A percentile compares a stretch with the other conserved stretches of the same genome.
These are phyloP conservation scores for Globisporangium takayamanum DNA, from an alignment of 352 stramenopile genomes.

Conservation along the genomic window DNA sequence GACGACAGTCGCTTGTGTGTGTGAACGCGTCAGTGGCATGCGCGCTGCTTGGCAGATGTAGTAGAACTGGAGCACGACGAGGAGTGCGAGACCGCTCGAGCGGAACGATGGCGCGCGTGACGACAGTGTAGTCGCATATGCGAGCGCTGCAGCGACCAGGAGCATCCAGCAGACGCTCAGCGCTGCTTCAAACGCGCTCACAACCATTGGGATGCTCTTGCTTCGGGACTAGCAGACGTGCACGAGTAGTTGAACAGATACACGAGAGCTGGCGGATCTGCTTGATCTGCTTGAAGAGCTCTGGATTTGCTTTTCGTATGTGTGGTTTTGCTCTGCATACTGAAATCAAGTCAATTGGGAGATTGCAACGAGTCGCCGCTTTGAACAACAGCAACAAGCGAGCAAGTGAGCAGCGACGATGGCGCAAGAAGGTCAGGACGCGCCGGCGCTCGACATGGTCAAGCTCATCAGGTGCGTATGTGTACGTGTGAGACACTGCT, in stretches of 20 bases:
- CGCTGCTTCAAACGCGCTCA: conserved; percentile 36
- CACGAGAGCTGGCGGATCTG: neutral
- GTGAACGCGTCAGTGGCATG: conserved; percentile 19
- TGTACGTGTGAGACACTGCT: neutral
- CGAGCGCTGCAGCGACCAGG: conserved; percentile 19
- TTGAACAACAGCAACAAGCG: conserved; percentile 1
- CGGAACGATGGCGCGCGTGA: conserved; percentile 17
- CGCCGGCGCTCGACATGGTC: conserved; percentile 53
- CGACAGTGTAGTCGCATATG: conserved; percentile 11
- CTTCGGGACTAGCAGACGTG: too few relatives aligned
- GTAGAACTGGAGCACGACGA: conserved; percentile 47
- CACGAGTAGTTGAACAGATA: too few relatives aligned
- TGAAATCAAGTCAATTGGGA: conserved; percentile 7
- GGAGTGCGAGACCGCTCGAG: conserved; percentile 18
- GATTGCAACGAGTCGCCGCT: neutral
- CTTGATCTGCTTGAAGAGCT: neutral
- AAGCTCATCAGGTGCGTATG: conserved; percentile 66
- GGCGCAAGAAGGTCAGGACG: conserved; percentile 43
- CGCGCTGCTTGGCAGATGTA: conserved; percentile 53
- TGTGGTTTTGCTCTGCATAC: conserved; percentile 1
- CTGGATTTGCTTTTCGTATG: neutral
- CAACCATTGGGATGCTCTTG: neutral
- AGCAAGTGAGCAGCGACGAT: conserved; percentile 22
- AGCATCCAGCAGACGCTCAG: conserved; percentile 29
- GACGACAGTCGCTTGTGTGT: neutral